Percentiles rank a stretch among this genome's conserved stretches.
These are phyloP conservation scores for Escovopsis sp. DNA, from an alignment of 2,329 filamentous ascomycete species.

Conservation along the genomic window DNA sequence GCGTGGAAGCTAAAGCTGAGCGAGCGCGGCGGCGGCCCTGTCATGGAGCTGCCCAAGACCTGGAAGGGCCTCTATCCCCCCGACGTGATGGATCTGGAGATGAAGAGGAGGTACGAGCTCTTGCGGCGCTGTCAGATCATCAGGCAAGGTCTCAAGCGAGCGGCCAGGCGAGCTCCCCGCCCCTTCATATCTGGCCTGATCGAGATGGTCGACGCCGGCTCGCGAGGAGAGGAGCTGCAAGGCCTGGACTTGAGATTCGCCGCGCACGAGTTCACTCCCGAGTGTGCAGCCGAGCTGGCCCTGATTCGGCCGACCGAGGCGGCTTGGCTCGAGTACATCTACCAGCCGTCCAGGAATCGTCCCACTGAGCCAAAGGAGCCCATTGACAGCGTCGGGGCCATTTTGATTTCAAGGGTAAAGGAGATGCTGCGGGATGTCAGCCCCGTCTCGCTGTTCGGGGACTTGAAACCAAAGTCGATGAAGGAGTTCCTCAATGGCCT, in stretches of 20 bases:
- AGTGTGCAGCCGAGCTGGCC: neutral
- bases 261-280: slow-evolving; percentile 3
- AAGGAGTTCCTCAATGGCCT: slow-evolving; percentile 11
- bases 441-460: slow-evolving; percentile 8
- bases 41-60: slow-evolving; percentile 13
- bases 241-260: slow-evolving; percentile 5
- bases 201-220: slow-evolving; percentile 5
- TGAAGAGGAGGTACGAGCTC: slow-evolving; percentile 9
- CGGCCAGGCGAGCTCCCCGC: slow-evolving; percentile 8
- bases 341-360: slow-evolving; percentile 6
- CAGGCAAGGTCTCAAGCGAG: slow-evolving; percentile 6
- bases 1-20: slow-evolving; percentile 5
- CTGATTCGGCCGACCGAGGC: slow-evolving; percentile 12
- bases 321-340: slow-evolving; percentile 11
- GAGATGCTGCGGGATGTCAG: slow-evolving; percentile 11
- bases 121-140: slow-evolving; percentile 8
- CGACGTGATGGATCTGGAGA: slow-evolving; percentile 11
- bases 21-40: slow-evolving; percentile 2
- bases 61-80: slow-evolving; percentile 10
- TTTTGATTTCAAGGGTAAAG: slow-evolving; percentile 12
- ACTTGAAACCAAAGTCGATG: slow-evolving; percentile 7
- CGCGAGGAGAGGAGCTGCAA: neutral
- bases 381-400: slow-evolving; percentile 1
- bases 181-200: slow-evolving; percentile 7
- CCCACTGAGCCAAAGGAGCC: neutral